Evolutionary conservation across 2,329 filamentous ascomycete species (phyloP), one percentile per base, ranked within the genome.

Genomic region (Trichoderma sp.): DNA sequence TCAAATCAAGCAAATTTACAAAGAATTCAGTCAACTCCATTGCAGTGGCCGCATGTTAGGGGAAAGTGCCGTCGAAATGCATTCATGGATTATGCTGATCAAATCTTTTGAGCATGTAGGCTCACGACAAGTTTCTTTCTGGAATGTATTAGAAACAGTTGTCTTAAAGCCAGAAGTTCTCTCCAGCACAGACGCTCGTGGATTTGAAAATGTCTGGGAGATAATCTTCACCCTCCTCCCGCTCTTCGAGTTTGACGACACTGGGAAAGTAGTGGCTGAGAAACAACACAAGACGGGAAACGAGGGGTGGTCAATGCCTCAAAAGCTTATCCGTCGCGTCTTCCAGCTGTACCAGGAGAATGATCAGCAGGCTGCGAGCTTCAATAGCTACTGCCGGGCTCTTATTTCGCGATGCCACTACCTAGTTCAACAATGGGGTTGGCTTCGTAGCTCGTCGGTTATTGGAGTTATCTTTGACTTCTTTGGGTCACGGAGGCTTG

Each of bases 401-500:
- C 80, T 92, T 5, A 83, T 93, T 38, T 86, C 86, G 21, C 88
- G 92, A 35, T 93, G 91, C 77, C 88, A 93, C 79, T 89, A 89
- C 79, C 86, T 93, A 11, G 89, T 92, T 64, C 85, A 88, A 75
- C 88, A 91, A 81, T 93, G 92, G 92, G 90, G 90, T 4, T 93
- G 92, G 92, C 85, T 85, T 50, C 89, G 85, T 76, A 90, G 88
- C 78, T 89, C 88, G 64, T 84, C 86, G 12, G 86, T 93, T 16
- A 84, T 93, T 38, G 90, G 91, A 1, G 85, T 88, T 2, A 88
- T 93, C 3, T 93, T 93, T 77, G 91, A 93, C 81, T 93, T 93
- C 79, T 93, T 93, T 78, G 91, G 90, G 11, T 88, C 88, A 2
- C 89, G 91, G 77, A 87, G 89, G 63, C 86, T 93, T 12, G 87